phyloP scores from a whole-genome alignment of 2,329 filamentous ascomycete species.

The Aspergillus persii region DNA sequence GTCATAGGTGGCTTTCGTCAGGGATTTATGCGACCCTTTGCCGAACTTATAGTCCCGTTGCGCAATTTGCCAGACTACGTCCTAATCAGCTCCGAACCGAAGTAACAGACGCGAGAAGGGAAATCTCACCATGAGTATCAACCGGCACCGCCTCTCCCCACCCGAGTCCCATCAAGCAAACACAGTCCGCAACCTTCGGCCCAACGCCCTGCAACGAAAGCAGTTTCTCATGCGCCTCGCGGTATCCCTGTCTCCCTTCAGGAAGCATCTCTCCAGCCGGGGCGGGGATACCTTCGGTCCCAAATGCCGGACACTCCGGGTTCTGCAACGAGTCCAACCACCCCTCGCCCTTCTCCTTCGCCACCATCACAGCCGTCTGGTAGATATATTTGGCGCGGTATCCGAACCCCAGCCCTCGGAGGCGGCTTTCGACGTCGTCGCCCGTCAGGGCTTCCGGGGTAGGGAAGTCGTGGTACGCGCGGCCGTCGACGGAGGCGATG shows the following conservation, averaged over 20 bases:
- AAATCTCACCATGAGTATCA: slow-evolving; percentile 72
- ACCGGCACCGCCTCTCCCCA: slow-evolving; percentile 96
- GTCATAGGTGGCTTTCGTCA: slow-evolving; percentile 86
- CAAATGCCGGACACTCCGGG: slow-evolving; percentile 65
- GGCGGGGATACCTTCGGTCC: slow-evolving; percentile 33
- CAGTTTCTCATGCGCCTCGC: slow-evolving; percentile 74
- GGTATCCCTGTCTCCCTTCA: slow-evolving; percentile 65
- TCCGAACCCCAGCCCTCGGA: slow-evolving; percentile 84
- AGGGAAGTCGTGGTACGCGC: slow-evolving; percentile 85
- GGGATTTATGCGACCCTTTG: slow-evolving; percentile 74
- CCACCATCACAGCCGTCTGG: slow-evolving; percentile 75
- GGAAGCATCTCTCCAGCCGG: slow-evolving; percentile 50
- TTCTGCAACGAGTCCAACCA: slow-evolving; percentile 83
- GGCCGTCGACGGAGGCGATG: slow-evolving; percentile 67
- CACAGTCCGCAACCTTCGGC: slow-evolving; percentile 95
- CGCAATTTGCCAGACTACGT: slow-evolving; percentile 88
- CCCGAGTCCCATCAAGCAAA: slow-evolving; percentile 91
- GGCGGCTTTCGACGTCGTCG: slow-evolving; percentile 71
- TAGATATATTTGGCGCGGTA: slow-evolving; percentile 93
- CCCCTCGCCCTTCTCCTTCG: slow-evolving; percentile 61
- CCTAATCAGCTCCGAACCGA: not conserved
- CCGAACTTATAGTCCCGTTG: slow-evolving; percentile 94
- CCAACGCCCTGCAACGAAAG: slow-evolving; percentile 82
- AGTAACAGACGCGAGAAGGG: not conserved
- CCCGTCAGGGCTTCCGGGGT: slow-evolving; percentile 69